Evolutionary conservation across 2,329 filamentous ascomycete species (phyloP).

Genomic region (Teratosphaeria destructans): DNA sequence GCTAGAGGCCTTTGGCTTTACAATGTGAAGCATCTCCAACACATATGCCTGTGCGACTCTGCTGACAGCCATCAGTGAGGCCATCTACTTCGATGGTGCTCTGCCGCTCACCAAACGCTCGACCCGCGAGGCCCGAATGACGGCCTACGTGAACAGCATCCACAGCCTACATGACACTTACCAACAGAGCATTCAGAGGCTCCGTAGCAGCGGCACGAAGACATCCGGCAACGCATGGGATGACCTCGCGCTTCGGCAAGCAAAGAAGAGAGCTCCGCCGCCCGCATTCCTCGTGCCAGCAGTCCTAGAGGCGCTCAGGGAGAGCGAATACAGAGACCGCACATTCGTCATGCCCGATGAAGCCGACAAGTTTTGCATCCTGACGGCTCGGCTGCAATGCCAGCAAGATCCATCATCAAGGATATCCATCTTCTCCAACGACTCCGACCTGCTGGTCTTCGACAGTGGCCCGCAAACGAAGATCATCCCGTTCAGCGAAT

Average conservation of each 20-base stretch:
- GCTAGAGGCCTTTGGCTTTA: slow-evolving; percentile 45
- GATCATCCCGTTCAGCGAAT: slow-evolving; percentile 53
- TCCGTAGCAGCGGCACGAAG: neutral
- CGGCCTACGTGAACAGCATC: neutral
- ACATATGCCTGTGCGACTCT: neutral
- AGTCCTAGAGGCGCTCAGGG: slow-evolving; percentile 58
- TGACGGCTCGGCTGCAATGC: slow-evolving; percentile 45
- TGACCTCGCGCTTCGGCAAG: slow-evolving; percentile 10
- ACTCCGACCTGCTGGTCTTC: slow-evolving; percentile 75
- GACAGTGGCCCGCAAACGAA: slow-evolving; percentile 52
- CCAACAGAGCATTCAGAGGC: neutral
- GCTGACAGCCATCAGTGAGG: slow-evolving; percentile 37
- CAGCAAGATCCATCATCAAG: slow-evolving; percentile 13
- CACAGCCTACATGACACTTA: neutral
- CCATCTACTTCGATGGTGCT: slow-evolving; percentile 78
- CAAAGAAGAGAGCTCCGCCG: slow-evolving; percentile 34
- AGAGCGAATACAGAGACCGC: slow-evolving; percentile 30
- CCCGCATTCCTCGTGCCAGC: slow-evolving; percentile 67
- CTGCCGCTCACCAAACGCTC: slow-evolving; percentile 57
- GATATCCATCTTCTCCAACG: slow-evolving; percentile 60
- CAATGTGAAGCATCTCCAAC: slow-evolving; percentile 44
- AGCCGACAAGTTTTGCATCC: slow-evolving; percentile 72
- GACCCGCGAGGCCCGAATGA: slow-evolving; percentile 27
- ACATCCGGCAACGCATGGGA: slow-evolving; percentile 8
- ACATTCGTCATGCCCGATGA: slow-evolving; percentile 65